Conservation (phyloP, 805 yeast genomes). For the Komagataella populi region DNA sequence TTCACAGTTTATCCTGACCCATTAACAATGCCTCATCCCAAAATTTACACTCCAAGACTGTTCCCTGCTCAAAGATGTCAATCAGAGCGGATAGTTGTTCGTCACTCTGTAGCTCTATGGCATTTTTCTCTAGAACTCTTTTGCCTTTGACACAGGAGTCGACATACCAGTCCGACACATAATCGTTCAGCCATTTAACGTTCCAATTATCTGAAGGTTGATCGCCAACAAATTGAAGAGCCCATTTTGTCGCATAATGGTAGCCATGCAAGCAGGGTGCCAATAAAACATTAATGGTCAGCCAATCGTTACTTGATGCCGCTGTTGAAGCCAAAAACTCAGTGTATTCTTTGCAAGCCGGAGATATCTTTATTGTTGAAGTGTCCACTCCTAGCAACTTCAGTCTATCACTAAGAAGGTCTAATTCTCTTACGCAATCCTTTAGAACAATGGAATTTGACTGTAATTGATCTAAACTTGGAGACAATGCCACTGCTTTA, state of each 20-base stretch:
- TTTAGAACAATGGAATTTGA: constrained; percentile 35
- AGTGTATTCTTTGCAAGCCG: constrained; percentile 48
- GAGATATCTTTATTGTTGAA: constrained; percentile 30
- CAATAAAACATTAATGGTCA: constrained; percentile 52
- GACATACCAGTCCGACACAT: constrained; percentile 42
- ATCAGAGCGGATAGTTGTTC: constrained; percentile 35
- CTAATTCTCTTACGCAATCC: constrained; percentile 39
- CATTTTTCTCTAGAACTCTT: constrained; percentile 28
- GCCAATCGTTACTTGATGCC: constrained; percentile 42
- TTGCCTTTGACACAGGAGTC: constrained; percentile 40
- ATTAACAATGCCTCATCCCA: constrained; percentile 28
- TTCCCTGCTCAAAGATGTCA: constrained; percentile 45
- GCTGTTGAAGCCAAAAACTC: constrained; percentile 37
- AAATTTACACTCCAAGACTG: constrained; percentile 47
- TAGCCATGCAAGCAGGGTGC: constrained; percentile 73
- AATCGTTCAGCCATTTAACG: constrained; percentile 47
- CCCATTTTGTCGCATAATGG: constrained; percentile 36
- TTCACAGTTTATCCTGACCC: not conserved
- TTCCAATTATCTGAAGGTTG: constrained; percentile 15
- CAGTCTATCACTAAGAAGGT: constrained; percentile 11
- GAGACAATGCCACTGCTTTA: constrained; percentile 49
- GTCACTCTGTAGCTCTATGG: constrained; percentile 20
- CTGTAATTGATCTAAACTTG: constrained; percentile 33
- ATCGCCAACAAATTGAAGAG: constrained; percentile 9
- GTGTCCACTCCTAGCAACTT: constrained; percentile 30